Base-by-base conservation (phyloP, 2,329 filamentous ascomycete species). In the Aspergillus thermomutatus region DNA sequence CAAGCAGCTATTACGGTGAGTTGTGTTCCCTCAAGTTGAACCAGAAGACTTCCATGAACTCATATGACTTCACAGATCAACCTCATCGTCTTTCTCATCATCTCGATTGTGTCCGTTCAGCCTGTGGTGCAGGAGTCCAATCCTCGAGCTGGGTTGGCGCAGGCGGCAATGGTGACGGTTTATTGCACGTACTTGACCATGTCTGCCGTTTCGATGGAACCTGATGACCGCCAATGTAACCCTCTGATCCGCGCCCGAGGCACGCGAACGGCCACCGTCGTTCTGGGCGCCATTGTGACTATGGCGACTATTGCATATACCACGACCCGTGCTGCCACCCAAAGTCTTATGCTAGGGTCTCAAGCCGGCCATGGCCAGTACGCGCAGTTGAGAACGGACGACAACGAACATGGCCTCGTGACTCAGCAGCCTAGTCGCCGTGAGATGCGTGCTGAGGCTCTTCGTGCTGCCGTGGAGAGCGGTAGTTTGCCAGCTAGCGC, bases 121-220 rank as follows among this genome's bases (percentile, higher is more conserved):
- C 92, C 94, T 1, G 84, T 84, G 1, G 86, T 99, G 14, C 94
- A 99, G 75, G 91, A 92, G 69, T 88, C 88, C 72, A 99, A 99
- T 75, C 87, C 92, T 49, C 92, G 93, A 71, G 94, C 94, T 45
- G 94, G 94, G 50, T 83, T 99, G 57, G 94, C 94, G n/a, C 94
- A 99, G 73, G 92, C 92, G 45, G 93, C 94, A 60, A 97, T 97
- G 85, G 94, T 99, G 47, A 91, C 92, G 19, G 85, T 96, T 57
- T 99, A 99, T 81, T 99, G 94, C 84, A 97, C 94, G 46, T 99
- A 99, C 72, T 85, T 99, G 54, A 99, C 94, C 64, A 91, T 99
- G 87, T 97, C 92, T 2, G 94, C 94, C 26, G 94, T 99, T 1
- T 96, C 92, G 54, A 97, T 99, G 94, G 93, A 99, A 69, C 94